Evolutionary conservation across 2,329 filamentous ascomycete genomes (phyloP), one percentile per base, ranked within the genome.

Genomic region (Trichoderma pleuroti): DNA sequence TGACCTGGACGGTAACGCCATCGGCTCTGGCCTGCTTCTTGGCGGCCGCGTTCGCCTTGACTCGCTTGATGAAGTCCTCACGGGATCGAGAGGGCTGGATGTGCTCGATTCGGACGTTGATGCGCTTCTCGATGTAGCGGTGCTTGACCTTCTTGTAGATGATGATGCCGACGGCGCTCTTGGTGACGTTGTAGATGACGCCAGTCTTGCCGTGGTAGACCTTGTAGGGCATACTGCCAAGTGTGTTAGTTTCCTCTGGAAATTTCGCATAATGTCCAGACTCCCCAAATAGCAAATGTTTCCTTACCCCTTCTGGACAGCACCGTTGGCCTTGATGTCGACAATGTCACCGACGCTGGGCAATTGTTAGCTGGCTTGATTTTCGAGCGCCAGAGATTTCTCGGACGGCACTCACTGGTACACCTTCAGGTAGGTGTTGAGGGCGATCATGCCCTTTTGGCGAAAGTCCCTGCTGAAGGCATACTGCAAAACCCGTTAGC

Each of bases 81-180:
- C 96, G 91, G 81, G 95, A 98, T 84, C 96, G 92, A 78, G 95
- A 98, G 83, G 93, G 92, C 81, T 87, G 86, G 86, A 99, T 90
- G 91, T 99, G 96, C 92, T 99, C 96, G 85, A 98, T 86, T 83
- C 96, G 93, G 87, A 99, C 89, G 91, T 97, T 98, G 88, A 99
- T 91, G 85, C 96, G 95, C 94, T 99, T 99, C 93, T 99, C 96
- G 84, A 99, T 89, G 91, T 98, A 99, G 82, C 95, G 93, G 92
- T 98, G 96, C 87, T 94, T 94, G 84, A 99, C 96, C 86, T 97
- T 93, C 91, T 97, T 98, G 92, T 97, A 95, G 87, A 99, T 93
- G 87, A 99, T 98, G 85, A 99, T 92, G 81, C 96, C 96, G 83
- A 99, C 94, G 76, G 96, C 93, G 80, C 90, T 92, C 91, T 98